Base-by-base conservation (phyloP, 169 alveolate genomes). In the Nephromyces sp. region DNA sequence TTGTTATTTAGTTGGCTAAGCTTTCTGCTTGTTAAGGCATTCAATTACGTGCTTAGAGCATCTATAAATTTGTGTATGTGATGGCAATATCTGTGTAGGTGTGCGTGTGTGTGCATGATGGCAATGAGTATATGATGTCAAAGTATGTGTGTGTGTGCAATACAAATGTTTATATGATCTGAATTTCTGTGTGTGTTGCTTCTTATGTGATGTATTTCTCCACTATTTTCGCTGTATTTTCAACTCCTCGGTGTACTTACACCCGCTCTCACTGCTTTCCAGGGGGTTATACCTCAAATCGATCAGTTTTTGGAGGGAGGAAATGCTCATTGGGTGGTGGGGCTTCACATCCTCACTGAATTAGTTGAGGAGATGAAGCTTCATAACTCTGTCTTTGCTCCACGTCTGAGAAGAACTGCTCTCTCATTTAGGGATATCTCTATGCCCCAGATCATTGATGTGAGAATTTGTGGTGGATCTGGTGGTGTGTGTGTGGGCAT, bases 311-410 rank as follows among this genome's bases (percentile, higher is more conserved):
- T 92, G 64, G 77, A 85, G 34, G 94, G 96, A 24, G 79, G 94
- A 15, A 90, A 95, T 32, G 86, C 86, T 61, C 98, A 93, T 70
- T 93, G 96, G 95, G 93, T 92, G n/a, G 87, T 93, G 31, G 97
- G 96, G 3, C 82, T 93, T 32, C 84, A 90, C 84, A 93, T 93
- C 5, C 88, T 90, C 83, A 81, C 95, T 0, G 93, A 90, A 74
- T 72, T 93, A 34, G 87, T 92, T 30, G 92, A 93, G 35, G 93
- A 90, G 52, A 86, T 89, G 80, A 86, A 95, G 72, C 86, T 85
- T 33, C 61, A 72, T 66, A 62, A 80, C 1, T 86, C 86, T 8
- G 80, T 77, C 0, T 77, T 77, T 27, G 78, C 80, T 86, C 30
- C 79, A 32, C 79, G 89, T 52, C 76, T 65, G 32, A 77, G 89